Conservation (phyloP, 352 stramenopile genomes). For the Phytophthora ramorum region DNA sequence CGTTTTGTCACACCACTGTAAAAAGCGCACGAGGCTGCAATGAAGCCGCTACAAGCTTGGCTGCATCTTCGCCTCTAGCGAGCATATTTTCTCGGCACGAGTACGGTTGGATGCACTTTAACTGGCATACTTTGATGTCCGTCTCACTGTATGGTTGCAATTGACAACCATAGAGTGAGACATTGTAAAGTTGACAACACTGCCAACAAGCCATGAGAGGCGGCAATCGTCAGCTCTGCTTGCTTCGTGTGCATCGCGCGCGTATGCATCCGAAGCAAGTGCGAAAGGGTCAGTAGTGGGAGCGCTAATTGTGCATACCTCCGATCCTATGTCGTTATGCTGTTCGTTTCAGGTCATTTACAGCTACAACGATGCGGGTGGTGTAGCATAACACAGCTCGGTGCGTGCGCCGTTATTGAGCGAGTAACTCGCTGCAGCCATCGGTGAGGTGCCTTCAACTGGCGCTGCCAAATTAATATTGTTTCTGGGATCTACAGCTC, state of each 20-base stretch:
- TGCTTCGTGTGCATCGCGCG: background rate
- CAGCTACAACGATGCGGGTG: background rate
- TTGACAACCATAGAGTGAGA: no score
- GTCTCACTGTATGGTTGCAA: conserved; percentile 10
- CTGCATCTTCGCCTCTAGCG: conserved; percentile 7
- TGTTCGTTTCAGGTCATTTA: conserved; percentile 18
- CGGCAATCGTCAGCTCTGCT: background rate
- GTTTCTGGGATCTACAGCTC: background rate
- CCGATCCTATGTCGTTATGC: background rate
- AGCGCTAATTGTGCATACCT: conserved; percentile 30
- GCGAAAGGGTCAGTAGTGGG: conserved; percentile 9
- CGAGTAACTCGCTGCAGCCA: background rate
- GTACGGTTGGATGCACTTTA: background rate
- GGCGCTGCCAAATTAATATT: conserved; percentile 7
- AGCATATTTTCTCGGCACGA: conserved; percentile 1
- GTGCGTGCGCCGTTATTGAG: conserved; percentile 4
- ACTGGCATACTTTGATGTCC: conserved; percentile 21
- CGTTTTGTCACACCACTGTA: conserved; percentile 15
- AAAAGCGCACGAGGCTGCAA: conserved; percentile 8
- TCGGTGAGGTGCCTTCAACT: conserved; percentile 26
- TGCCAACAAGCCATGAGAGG: background rate
- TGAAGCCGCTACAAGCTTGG: background rate
- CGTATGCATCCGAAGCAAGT: background rate
- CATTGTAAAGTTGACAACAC: conserved; percentile 10
- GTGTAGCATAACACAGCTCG: conserved; percentile 23